Base-by-base conservation (phyloP, 345 rosid species). In the Isatis tinctoria region DNA sequence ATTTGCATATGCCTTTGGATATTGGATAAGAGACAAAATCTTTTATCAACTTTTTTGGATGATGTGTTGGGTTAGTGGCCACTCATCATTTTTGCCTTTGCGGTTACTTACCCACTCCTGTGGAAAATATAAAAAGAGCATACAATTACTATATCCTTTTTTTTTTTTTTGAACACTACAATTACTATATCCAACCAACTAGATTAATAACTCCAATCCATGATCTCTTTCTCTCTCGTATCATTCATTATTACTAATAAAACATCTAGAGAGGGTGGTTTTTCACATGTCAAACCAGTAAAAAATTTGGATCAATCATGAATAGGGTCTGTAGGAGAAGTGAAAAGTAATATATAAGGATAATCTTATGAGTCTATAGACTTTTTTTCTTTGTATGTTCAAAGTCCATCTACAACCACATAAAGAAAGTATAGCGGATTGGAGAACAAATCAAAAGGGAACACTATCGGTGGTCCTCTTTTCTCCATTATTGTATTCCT, bases 11-110 rank as follows among this genome's bases (percentile, higher is more conserved):
- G 37, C 54, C 39, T 58, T 64, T 65, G 76, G 76, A 65, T 71
- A 45, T 58, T 48, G 80, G 80, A 77, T 77, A 77, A 77, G 75
- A 76, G 72, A 70, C 73, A 65, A 68, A 11, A 24, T 47, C 37
- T 33, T 26, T 39, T 47, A 73, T 54, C 77, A 41, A 32, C 2
- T 10, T 18, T 58, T 74, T 59, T 36, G 13, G 20, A 41, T 75
- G 65, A 61, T 68, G 79, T 69, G 79, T 69, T 41, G 2, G n/a
- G 18, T 51, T 76, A 62, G 59, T 63, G 33, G 52, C 80, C 80
- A 76, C 44, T 54, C 75, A 54, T n/a, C 33, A 10, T 57, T 53
- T 35, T 73, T 74, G 49, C n/a, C 48, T 65, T n/a, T 57, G 4
- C 8, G 40, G 36, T 53, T 53, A 52, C 58, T 69, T 61, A 53